Evolutionary conservation across 139 green algal species (phyloP), one percentile per base, ranked within the genome.

Genomic region (Raphidocelis subcapitata): DNA sequence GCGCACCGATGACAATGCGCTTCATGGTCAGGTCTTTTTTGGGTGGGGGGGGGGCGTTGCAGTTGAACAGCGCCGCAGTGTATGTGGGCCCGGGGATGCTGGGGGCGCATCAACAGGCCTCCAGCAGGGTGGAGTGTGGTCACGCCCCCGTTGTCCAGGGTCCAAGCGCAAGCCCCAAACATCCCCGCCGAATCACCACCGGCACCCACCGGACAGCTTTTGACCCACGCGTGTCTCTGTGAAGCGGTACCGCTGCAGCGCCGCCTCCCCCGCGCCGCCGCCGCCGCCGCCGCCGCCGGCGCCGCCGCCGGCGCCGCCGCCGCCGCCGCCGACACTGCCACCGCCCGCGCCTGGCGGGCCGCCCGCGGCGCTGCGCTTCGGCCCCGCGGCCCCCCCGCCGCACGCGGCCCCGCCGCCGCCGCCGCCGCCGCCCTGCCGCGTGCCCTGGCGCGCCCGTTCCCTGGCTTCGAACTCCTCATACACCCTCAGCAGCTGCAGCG

Each of bases 11-110:
- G 62, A 96, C 90, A 35, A 97, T 90, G 31, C 92, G 87, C 4
- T 85, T 80, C 37, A 93, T 95, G 33, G 88, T 97, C 32, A 98
- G 82, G 59, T 98, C 93, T 89, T 75, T 33, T 47, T n/a, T n/a
- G n/a, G n/a, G n/a, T n/a, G n/a, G n/a, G n/a, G n/a, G n/a, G n/a
- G n/a, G n/a, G n/a, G n/a, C n/a, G n/a, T n/a, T n/a, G n/a, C n/a
- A n/a, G n/a, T n/a, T n/a, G n/a, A n/a, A n/a, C n/a, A n/a, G n/a
- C n/a, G n/a, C n/a, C n/a, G n/a, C n/a, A 1, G 61, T 0, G 28
- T 15, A 72, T 21, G n/a, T 26, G 57, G 16, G 54, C 14, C 35
- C 41, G 21, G 10, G 14, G 46, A 29, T 47, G 60, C 46, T 47
- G 31, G 21, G 5, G 14, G 24, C 63, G 56, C 36, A 55, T 56